Conservation (phyloP, 768 basidiomycete genomes). For the Suillus occidentalis region DNA sequence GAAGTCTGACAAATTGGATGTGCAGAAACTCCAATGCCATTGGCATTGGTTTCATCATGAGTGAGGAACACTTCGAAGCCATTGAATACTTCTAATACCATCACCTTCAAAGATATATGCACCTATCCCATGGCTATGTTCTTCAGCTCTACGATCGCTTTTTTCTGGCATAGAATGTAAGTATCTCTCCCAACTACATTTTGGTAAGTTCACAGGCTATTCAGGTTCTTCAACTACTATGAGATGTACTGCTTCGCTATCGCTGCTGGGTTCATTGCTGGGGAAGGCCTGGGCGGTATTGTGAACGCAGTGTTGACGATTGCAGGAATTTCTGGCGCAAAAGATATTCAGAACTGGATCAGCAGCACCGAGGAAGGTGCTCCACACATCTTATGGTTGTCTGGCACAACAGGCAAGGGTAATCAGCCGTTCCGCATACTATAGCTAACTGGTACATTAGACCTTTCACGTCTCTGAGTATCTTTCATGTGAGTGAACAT, state of each 20-base stretch:
- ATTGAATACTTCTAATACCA: neutral
- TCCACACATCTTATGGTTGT: too few relatives aligned
- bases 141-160: conserved; percentile 25
- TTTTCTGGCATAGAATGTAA: conserved; percentile 16
- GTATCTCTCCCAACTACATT: neutral
- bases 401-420: too few relatives aligned
- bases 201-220: neutral
- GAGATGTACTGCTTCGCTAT: conserved; percentile 35
- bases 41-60: conserved; percentile 21
- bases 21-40: conserved; percentile 28
- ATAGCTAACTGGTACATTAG: too few relatives aligned
- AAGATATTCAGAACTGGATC: too few relatives aligned
- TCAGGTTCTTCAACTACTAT: conserved; percentile 9
- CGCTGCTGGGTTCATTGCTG: conserved; percentile 41
- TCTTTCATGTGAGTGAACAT: too few relatives aligned
- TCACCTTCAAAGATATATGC: conserved; percentile 15
- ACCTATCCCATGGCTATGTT: conserved; percentile 26
- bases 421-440: too few relatives aligned
- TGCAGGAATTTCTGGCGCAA: conserved; percentile 27
- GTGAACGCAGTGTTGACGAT: conserved; percentile 32
- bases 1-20: neutral
- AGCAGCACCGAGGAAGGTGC: too few relatives aligned
- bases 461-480: too few relatives aligned
- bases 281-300: conserved; percentile 40
- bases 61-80: neutral